Base-by-base conservation (phyloP, 495 filamentous ascomycete species). In the Talaromyces thailandensis region DNA sequence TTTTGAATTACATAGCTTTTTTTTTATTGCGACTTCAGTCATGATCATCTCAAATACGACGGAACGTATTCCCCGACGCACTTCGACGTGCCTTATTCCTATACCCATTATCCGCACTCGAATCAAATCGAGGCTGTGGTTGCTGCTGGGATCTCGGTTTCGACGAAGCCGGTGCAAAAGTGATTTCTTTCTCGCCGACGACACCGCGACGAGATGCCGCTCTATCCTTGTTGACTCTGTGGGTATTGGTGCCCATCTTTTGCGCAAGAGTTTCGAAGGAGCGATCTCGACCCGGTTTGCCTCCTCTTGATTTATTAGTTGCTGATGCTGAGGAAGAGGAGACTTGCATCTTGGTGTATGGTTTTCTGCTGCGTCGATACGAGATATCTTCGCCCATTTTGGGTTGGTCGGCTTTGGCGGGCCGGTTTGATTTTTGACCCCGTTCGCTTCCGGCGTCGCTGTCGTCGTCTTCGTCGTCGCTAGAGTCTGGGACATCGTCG, bases 161-260 rank as follows among this genome's bases (percentile, higher is more conserved):
- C 29, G 63, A 67, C 29, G 50, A 58, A 68, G 80, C 76, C 21
- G 90, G 90, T 60, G 86, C 85, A 77, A 97, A 98, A 21, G 91
- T 91, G 56, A 98, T 77, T 71, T 94, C 85, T 67, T 88, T 82
- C 72, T 97, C 95, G 9, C 95, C 94, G 25, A 90, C 84, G 2
- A 88, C 82, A 21, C 84, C 83, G 45, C 79, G 73, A 25, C 78
- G 77, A n/a, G 24, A 32, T 21, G 2, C 64, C 52, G 60, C 81
- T 82, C 29, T 82, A 0, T 57, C 55, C 29, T 57, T 57, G 55
- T 57, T 57, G 16, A 57, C 12, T 18, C 29, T 57, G 18, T 57
- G 26, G 18, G 69, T 68, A 21, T 21, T 60, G 3, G 21, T 60
- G 48, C 76, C 79, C 68, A 81, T 76, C 32, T 77, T 76, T 45